phyloP scores from a whole-genome alignment of 106 monocot genomes.

The Allium sativum region DNA sequence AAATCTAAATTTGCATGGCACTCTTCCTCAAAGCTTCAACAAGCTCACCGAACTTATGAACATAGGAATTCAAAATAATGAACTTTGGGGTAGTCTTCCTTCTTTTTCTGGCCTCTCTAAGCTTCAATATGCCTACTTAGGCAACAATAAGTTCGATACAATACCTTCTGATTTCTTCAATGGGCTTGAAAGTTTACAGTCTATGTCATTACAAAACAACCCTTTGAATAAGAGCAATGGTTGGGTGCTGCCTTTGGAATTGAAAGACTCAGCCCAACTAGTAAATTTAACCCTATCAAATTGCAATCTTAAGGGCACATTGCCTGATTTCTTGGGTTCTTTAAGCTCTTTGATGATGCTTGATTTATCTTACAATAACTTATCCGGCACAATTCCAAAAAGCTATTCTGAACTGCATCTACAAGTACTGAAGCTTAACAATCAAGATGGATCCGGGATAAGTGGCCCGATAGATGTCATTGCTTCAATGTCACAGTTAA shows the following conservation, averaged over 20 bases:
- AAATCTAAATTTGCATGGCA: constrained; percentile 28
- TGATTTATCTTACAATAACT: constrained; percentile 33
- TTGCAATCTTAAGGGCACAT: constrained; percentile 34
- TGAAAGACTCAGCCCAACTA: constrained; percentile 23
- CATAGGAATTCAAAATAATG: constrained; percentile 50
- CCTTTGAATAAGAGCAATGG: constrained; percentile 39
- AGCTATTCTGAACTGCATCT: constrained; percentile 20
- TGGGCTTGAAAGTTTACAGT: constrained; percentile 32
- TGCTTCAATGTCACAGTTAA: constrained; percentile 25
- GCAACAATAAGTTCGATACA: constrained; percentile 34
- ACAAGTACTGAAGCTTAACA: constrained; percentile 41
- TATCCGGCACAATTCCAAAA: constrained; percentile 29
- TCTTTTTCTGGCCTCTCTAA: constrained; percentile 45
- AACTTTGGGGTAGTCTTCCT: constrained; percentile 42
- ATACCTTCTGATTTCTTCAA: constrained; percentile 52
- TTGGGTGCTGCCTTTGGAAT: constrained; percentile 24
- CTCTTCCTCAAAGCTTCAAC: constrained; percentile 41
- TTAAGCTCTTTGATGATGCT: constrained; percentile 25
- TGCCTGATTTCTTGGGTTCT: constrained; percentile 38
- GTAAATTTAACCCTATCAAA: constrained; percentile 20
- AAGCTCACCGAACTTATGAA: constrained; percentile 38
- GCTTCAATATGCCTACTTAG: constrained; percentile 34
- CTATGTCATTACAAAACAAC: constrained; percentile 26
- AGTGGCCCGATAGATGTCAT: constrained; percentile 30
- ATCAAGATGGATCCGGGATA: constrained; percentile 25